Evolutionary conservation across 2,329 filamentous ascomycete species (phyloP).

Genomic region (Fusarium secorum): DNA sequence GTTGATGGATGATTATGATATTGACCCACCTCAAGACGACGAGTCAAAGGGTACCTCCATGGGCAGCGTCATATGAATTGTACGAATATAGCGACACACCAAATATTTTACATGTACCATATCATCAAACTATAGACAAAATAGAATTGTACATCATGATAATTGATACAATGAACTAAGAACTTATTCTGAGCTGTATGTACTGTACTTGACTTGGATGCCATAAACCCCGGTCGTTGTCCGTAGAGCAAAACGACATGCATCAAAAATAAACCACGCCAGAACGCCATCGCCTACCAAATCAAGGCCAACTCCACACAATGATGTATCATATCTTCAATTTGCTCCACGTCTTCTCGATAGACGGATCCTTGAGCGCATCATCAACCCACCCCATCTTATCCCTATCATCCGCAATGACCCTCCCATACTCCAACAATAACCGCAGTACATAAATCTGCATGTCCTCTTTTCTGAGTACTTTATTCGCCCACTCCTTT

Average conservation of each 20-base stretch:
- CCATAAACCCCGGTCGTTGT: conserved; percentile 18
- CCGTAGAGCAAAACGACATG: conserved; percentile 20
- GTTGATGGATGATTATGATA: conserved; percentile 43
- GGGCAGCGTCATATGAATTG: not conserved
- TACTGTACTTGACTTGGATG: conserved; percentile 9
- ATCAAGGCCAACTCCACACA: conserved; percentile 33
- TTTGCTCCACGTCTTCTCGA: conserved; percentile 44
- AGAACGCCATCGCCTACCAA: conserved; percentile 33
- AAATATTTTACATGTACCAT: conserved; percentile 9
- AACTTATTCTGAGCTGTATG: conserved; percentile 31
- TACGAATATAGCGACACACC: not conserved
- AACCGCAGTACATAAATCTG: conserved; percentile 73
- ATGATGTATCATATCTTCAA: conserved; percentile 35
- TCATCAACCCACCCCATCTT: conserved; percentile 65
- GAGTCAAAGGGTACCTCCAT: conserved; percentile 34
- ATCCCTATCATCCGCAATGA: conserved; percentile 61
- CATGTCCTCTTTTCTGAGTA: conserved; percentile 76
- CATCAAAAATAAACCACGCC: conserved; percentile 18
- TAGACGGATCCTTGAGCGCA: conserved; percentile 48
- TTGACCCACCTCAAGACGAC: conserved; percentile 33
- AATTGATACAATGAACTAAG: conserved; percentile 29
- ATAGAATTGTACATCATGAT: not conserved
- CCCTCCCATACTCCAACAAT: conserved; percentile 68
- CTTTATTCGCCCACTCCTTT: conserved; percentile 72
- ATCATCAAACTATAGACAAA: not conserved